A percentile compares a stretch with the other conserved stretches of the same genome.
These are phyloP conservation scores for Curvularia lunata DNA, from an alignment of 2,329 filamentous ascomycete genomes.

Conservation along the genomic window DNA sequence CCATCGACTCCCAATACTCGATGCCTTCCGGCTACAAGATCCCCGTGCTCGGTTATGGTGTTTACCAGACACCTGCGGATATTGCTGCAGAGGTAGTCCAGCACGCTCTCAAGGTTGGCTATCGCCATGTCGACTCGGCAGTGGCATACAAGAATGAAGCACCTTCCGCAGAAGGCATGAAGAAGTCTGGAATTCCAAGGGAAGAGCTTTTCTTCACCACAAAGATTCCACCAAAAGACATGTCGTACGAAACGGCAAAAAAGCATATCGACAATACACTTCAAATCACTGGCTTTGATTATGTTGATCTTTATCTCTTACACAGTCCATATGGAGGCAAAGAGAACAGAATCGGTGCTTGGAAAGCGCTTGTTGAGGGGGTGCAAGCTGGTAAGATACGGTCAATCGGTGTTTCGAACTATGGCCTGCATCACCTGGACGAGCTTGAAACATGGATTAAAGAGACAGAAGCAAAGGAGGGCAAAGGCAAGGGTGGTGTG, in stretches of 20 bases:
- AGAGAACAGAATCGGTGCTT: conserved; percentile 57
- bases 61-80: conserved; percentile 58
- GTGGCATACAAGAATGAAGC: conserved; percentile 70
- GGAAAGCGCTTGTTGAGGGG: conserved; percentile 62
- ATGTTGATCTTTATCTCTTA: conserved; percentile 69
- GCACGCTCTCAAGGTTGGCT: conserved; percentile 65
- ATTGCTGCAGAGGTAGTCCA: conserved; percentile 63
- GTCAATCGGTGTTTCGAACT: conserved; percentile 62
- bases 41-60: conserved; percentile 65
- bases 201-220: conserved; percentile 72
- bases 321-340: conserved; percentile 62
- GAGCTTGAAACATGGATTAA: conserved; percentile 61
- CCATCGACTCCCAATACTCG: conserved; percentile 57
- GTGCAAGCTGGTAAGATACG: conserved; percentile 59
- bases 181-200: conserved; percentile 61
- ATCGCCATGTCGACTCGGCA: conserved; percentile 71
- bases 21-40: conserved; percentile 68
- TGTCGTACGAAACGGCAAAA: conserved; percentile 66
- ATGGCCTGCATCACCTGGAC: conserved; percentile 62
- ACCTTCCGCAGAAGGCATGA: conserved; percentile 69
- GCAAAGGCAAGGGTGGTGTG: conserved; percentile 69
- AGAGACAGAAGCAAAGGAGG: conserved; percentile 69
- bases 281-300: conserved; percentile 65
- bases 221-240: conserved; percentile 68
- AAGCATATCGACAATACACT: conserved; percentile 61